Base-by-base conservation (phyloP, 2,329 filamentous ascomycete species). In the Fusarium albosuccineum region DNA sequence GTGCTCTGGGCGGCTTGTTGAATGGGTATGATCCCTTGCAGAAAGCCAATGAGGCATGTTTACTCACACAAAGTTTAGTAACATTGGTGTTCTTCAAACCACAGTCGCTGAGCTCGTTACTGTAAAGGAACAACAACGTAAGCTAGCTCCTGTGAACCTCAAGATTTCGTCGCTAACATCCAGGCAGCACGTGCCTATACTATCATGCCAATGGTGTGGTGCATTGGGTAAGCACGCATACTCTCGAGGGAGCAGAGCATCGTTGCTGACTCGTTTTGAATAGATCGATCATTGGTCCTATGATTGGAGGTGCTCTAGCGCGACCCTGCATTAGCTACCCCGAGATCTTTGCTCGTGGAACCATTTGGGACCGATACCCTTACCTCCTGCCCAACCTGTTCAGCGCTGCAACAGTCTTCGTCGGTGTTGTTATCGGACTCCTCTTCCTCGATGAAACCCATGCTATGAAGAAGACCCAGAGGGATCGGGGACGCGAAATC, bases 201-300 rank as follows among this genome's bases (percentile, higher is more conserved):
- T 11, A 94, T 98, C 71, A 97, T 99, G 94, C 96, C 96, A 7
- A 93, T 97, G 77, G 93, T 98, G 27, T 99, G 96, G 96, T 97
- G 94, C 76, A 86, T 99, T 75, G 96, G 96, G 85, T 93, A 83
- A 81, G 84, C 81, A 9, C 37, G 33, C 29, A 50, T 17, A 34
- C 16, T 44, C 14, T 9, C 42, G 33, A 48, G 49, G 33, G 41
- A 26, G 29, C 26, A 30, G 27, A 45, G 41, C 40, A 22, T 41
- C 37, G 22, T 49, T 55, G 57, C 75, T 78, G 66, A 77, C 72
- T 50, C n/a, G 11, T 29, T 40, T 60, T 16, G 70, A 76, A 59
- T 73, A 93, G 91, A 72, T 97, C 95, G 29, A 97, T 98, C 73
- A 85, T 97, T 70, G 96, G 96, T 34, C 94, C 95, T 48, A 92